Conservation (phyloP, 1,139 yeast species). For the Zygoascus sp. region DNA sequence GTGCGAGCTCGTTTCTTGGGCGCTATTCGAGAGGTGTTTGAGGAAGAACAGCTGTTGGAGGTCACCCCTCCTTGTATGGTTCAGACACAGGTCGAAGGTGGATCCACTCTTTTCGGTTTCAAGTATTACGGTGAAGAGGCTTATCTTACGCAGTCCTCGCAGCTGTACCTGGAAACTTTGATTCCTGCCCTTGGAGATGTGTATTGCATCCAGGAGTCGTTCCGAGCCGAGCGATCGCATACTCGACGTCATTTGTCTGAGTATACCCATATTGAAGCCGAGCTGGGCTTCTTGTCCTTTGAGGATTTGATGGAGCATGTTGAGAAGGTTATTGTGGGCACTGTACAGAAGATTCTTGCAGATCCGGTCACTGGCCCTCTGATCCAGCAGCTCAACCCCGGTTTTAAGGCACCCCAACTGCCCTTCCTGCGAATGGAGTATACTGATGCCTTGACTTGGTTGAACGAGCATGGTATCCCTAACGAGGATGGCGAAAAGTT, state of each 20-base stretch:
- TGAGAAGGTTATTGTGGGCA: slow-evolving; percentile 67
- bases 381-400: slow-evolving; percentile 87
- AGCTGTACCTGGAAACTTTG: slow-evolving; percentile 93
- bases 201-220: slow-evolving; percentile 95
- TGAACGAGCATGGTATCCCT: slow-evolving; percentile 87
- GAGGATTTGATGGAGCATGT: slow-evolving; percentile 83
- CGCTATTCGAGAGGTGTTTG: slow-evolving; percentile 71
- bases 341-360: slow-evolving; percentile 70
- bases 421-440: slow-evolving; percentile 94
- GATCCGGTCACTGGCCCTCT: slow-evolving; percentile 92
- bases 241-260: slow-evolving; percentile 97
- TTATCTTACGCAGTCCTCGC: slow-evolving; percentile 93
- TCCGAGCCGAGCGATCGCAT: slow-evolving; percentile 98
- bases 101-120: slow-evolving; percentile 88
- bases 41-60: slow-evolving; percentile 73
- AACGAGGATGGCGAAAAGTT: slow-evolving; percentile 92
- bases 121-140: slow-evolving; percentile 98
- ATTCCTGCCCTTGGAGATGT: slow-evolving; percentile 96
- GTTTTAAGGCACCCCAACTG: slow-evolving; percentile 68
- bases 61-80: slow-evolving; percentile 99
- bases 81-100: slow-evolving; percentile 99
- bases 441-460: slow-evolving; percentile 83
- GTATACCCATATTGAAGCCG: slow-evolving; percentile 95
- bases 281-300: slow-evolving; percentile 78
- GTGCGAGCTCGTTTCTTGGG: slow-evolving; percentile 80